These are phyloP conservation scores for Pseudonitzschia delicatissima DNA, from an alignment of 108 stramenopile genomes.

Conservation along the genomic window DNA sequence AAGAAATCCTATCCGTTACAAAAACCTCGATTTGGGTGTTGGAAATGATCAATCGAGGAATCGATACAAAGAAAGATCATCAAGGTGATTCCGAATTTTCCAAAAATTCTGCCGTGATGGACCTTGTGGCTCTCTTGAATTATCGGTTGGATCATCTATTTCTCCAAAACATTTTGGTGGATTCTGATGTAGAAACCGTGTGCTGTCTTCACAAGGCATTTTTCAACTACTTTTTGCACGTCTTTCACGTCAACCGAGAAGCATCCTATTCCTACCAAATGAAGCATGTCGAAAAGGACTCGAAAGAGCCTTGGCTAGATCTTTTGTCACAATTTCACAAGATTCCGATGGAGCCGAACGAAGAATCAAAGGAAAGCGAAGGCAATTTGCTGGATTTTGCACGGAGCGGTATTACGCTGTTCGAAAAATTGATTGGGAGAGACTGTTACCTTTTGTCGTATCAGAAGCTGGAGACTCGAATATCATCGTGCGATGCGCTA, in stretches of 20 bases:
- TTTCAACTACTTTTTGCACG: constrained; percentile 10
- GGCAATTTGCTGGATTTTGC: background rate
- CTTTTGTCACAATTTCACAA: constrained; percentile 2
- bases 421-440: constrained; percentile 12
- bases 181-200: constrained; percentile 1
- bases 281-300: background rate
- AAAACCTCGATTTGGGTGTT: constrained; percentile 5
- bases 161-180: background rate
- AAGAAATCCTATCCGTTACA: constrained; percentile 2
- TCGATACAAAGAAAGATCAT: background rate
- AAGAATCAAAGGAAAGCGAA: background rate
- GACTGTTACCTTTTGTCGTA: constrained; percentile 27
- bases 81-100: background rate
- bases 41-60: background rate
- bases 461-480: constrained; percentile 13
- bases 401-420: constrained; percentile 9
- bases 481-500: constrained; percentile 22
- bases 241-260: background rate
- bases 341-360: background rate
- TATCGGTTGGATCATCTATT: constrained; percentile 17
- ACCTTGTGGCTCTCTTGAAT: constrained; percentile 5
- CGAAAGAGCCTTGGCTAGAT: constrained; percentile 10
- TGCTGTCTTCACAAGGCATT: constrained; percentile 11
- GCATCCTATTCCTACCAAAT: background rate
- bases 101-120: constrained; percentile 3